A percentile compares a stretch with the other conserved stretches of the same genome.
Conservation (phyloP, 495 filamentous ascomycete genomes). For the Darksidea phi region DNA sequence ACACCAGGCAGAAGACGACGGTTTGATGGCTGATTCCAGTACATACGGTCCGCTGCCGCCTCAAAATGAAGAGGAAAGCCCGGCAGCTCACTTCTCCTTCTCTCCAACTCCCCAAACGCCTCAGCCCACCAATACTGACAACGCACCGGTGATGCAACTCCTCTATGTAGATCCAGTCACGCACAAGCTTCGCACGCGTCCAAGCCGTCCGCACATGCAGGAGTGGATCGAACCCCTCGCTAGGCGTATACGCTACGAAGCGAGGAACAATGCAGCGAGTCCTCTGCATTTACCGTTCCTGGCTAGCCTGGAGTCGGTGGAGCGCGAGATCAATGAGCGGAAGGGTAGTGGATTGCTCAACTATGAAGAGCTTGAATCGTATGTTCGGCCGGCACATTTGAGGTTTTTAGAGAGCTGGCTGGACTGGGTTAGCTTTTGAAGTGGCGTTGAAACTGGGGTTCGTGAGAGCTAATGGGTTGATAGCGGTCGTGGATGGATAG, state of each 20-base stretch:
- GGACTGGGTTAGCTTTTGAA: constrained; percentile 34
- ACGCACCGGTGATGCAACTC: constrained; percentile 11
- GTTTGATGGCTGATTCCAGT: background rate
- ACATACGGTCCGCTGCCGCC: background rate
- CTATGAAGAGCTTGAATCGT: constrained; percentile 25
- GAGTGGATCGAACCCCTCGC: background rate
- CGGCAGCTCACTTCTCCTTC: no score
- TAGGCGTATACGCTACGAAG: constrained; percentile 12
- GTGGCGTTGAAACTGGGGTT: no score
- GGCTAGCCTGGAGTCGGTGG: constrained; percentile 20
- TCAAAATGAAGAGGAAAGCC: background rate
- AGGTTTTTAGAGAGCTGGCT: constrained; percentile 35
- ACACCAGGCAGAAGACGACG: no score
- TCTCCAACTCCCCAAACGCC: background rate
- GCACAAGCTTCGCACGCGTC: background rate
- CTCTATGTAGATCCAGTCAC: constrained; percentile 6
- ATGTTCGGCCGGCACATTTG: constrained; percentile 10
- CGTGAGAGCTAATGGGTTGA: no score
- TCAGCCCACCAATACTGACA: background rate
- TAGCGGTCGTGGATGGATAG: no score
- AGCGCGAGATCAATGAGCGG: constrained; percentile 25
- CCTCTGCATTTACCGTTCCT: constrained; percentile 13
- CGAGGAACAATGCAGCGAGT: background rate
- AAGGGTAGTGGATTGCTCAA: constrained; percentile 28
- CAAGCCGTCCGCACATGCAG: background rate